Base-by-base conservation (phyloP, 306 rosid genomes). In the Lathyrus sativus region DNA sequence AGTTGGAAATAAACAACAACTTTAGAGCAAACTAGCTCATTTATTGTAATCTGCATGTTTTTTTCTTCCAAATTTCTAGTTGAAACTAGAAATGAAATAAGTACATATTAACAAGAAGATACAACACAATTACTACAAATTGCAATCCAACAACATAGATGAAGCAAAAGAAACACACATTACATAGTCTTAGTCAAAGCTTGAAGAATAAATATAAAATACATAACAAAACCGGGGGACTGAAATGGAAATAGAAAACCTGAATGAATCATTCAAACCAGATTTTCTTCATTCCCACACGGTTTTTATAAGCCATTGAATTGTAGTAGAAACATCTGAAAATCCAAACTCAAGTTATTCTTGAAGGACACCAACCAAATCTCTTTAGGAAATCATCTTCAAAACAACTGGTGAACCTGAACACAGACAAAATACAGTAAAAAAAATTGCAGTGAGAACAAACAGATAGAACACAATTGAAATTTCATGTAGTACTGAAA, bases 251-350 rank as follows among this genome's bases (percentile, higher is more conserved):
- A 10, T 19, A 19, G 33, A 53, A 9, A 77, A 87, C 83, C 90
- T 84, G 88, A 71, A 78, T 50, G 63, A 61, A 76, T 28, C 73
- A 28, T 6, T 56, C 67, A 74, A 65, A 68, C 63, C 80, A 82
- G 88, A 79, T 80, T 79, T 81, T 83, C 85, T 74, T 82, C 75
- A 46, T 46, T 72, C 85, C 96, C 86, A 71, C 86, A 68, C 74
- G 83, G 86, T 44, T 43, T 44, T 43, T 37, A 62, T 7, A 35
- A 29, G 13, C 62, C 62, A 60, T 29, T 86, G 88, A 91, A 83
- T 80, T 79, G 87, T 46, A 75, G 74, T 64, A 41, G 19, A 68
- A 83, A 68, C 58, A 68, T 69, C 83, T 33, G 39, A 70, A 70
- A 49, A 70, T 70, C 79, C 71, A 39, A 73, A 63, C 68, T 70